Evolutionary conservation across 2,329 filamentous ascomycete species (phyloP).

Genomic region (Apiospora aurea): DNA sequence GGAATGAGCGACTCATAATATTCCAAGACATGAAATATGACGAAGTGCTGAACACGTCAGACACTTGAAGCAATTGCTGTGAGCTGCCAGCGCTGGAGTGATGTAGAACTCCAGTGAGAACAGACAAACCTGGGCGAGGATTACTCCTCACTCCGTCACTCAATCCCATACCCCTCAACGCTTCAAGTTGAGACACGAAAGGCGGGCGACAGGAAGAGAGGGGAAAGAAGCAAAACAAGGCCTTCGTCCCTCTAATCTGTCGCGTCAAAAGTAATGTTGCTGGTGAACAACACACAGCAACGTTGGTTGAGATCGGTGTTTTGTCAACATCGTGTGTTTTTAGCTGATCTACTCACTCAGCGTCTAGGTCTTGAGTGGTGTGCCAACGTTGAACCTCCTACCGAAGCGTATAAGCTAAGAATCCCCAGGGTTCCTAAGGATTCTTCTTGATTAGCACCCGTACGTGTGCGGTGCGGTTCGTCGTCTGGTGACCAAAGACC

Average conservation of each 20-base stretch:
- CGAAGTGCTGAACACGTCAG: slow-evolving; percentile 9
- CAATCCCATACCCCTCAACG: not conserved
- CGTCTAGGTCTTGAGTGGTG: slow-evolving; percentile 7
- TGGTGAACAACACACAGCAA: slow-evolving; percentile 3
- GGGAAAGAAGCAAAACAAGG: not conserved
- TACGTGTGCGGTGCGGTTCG: not conserved
- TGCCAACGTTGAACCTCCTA: not conserved
- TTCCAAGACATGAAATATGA: slow-evolving; percentile 5
- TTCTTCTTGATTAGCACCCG: not conserved
- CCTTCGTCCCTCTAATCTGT: not conserved
- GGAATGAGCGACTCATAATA: not conserved
- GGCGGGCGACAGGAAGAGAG: slow-evolving; percentile 11
- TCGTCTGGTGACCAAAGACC: slow-evolving; percentile 13
- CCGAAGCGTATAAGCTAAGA: not conserved
- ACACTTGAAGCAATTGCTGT: not conserved
- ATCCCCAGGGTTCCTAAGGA: not conserved
- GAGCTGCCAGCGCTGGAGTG: not conserved
- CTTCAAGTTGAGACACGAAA: slow-evolving; percentile 6
- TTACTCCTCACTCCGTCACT: not conserved
- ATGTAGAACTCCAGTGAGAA: not conserved
- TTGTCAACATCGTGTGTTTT: not conserved
- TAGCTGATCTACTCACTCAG: not conserved
- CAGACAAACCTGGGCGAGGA: not conserved
- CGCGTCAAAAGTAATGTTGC: not conserved
- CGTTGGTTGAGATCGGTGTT: not conserved